These are phyloP conservation scores for Salix udensis DNA, from an alignment of 345 rosid genomes.

Conservation along the genomic window DNA sequence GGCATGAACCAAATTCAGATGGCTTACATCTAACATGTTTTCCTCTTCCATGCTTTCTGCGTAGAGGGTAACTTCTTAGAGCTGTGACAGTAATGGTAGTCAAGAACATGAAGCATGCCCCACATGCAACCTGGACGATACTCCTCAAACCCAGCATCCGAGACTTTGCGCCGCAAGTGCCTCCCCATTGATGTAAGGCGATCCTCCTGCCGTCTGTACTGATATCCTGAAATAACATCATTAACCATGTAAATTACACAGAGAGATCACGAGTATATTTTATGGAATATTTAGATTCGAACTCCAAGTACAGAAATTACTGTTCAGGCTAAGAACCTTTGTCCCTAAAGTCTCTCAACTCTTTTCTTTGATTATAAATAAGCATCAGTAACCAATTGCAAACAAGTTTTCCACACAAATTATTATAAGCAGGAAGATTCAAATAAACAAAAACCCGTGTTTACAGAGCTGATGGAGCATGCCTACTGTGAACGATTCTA, in stretches of 20 bases:
- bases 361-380: neutral
- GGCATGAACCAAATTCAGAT: conserved; percentile 1
- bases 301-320: neutral
- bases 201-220: neutral
- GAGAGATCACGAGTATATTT: neutral
- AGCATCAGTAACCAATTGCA: neutral
- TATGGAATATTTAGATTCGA: neutral
- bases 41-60: conserved; percentile 32
- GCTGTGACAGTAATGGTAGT: conserved; percentile 47
- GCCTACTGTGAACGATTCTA: neutral
- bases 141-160: conserved; percentile 32
- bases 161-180: conserved; percentile 27
- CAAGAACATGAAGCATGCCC: conserved; percentile 55
- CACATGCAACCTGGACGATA: conserved; percentile 54
- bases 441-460: conserved; percentile 5
- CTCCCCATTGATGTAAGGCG: conserved; percentile 27
- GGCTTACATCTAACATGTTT: conserved; percentile 40
- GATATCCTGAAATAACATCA: conserved; percentile 4
- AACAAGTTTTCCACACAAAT: neutral
- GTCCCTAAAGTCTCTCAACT: neutral
- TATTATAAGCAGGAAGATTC: neutral
- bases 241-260: neutral
- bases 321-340: neutral
- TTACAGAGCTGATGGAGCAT: neutral
- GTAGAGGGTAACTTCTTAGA: conserved; percentile 26